These are phyloP conservation scores for Glebionis coronaria DNA, from an alignment of 129 eudicot genomes.

Conservation along the genomic window DNA sequence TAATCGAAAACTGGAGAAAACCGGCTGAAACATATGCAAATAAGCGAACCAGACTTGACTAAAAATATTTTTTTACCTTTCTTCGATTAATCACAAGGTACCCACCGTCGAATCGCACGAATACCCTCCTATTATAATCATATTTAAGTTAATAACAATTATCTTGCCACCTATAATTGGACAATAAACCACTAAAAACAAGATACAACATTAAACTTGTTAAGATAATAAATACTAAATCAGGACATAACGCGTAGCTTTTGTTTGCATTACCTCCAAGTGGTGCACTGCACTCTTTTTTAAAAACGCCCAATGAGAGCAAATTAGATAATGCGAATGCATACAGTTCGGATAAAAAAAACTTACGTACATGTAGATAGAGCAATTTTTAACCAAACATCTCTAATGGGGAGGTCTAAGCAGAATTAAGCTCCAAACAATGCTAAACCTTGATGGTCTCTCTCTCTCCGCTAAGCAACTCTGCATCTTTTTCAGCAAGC, in stretches of 20 bases:
- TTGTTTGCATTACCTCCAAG: constrained; percentile 93
- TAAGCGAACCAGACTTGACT: no score
- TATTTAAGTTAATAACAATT: no score
- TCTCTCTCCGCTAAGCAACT: constrained; percentile 73
- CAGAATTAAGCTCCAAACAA: constrained; percentile 87
- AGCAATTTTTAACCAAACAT: constrained; percentile 68
- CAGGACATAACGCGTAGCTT: constrained; percentile 76
- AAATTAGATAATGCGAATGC: background rate
- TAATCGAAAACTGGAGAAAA: no score
- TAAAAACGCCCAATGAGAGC: constrained; percentile 26
- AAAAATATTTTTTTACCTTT: no score
- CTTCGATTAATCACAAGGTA: no score
- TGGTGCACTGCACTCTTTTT: constrained; percentile 90
- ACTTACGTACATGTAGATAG: constrained; percentile 62
- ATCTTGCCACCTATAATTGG: constrained; percentile 74
- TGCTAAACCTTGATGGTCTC: constrained; percentile 97
- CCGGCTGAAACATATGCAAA: no score
- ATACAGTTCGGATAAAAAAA: background rate
- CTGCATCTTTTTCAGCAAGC: constrained; percentile 57
- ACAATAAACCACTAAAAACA: background rate
- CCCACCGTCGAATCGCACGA: no score
- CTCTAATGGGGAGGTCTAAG: constrained; percentile 88
- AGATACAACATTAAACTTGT: constrained; percentile 3
- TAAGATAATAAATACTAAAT: constrained; percentile 4
- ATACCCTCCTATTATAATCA: no score